Base-by-base conservation (phyloP, 2,329 filamentous ascomycete genomes). In the Colletotrichum destructivum region DNA sequence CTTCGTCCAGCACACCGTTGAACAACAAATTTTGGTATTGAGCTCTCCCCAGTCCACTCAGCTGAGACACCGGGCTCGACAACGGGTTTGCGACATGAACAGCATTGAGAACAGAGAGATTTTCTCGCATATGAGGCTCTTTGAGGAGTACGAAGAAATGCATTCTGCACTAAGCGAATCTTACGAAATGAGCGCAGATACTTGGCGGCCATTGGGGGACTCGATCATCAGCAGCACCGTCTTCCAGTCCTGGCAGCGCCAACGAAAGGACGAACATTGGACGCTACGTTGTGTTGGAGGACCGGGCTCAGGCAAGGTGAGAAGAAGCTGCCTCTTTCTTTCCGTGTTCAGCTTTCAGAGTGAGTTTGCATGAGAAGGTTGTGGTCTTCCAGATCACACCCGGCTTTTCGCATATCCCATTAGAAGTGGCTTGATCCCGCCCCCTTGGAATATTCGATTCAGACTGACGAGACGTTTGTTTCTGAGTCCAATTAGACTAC, bases 301-400 rank as follows among this genome's bases (percentile, higher is more conserved):
- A 18, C 64, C 64, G 35, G 56, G 64, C 26, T 66, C 64, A 4
- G 64, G 55, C 31, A 66, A 66, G 64, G 64, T 66, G 40, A 47
- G 52, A n/a, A 47, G 26, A 26, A 26, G 3, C 26, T n/a, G 44
- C 16, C 44, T 12, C n/a, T n/a, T 47, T n/a, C 44, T 23, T 52
- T 31, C 13, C 4, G 18, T 23, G 8, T 9, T 51, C 21, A 18
- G 11, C 8, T 23, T 21, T 51, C 21, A 9, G 11, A 26, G 11
- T 7, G 7, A 13, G n/a, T 21, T 18, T 47, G 44, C 7, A 9
- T 18, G 8, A 18, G 9, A 31, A n/a, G n/a, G 21, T 23, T 52
- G 49, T 8, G 26, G 13, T 21, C 15, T 26, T 26, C 23, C 49
- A 23, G 21, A 52, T 26, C 49, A 21, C 4, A 26, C 26, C 26